These are phyloP conservation scores for Nannochloropsis salina DNA, from an alignment of 108 stramenopile genomes.

Conservation along the genomic window DNA sequence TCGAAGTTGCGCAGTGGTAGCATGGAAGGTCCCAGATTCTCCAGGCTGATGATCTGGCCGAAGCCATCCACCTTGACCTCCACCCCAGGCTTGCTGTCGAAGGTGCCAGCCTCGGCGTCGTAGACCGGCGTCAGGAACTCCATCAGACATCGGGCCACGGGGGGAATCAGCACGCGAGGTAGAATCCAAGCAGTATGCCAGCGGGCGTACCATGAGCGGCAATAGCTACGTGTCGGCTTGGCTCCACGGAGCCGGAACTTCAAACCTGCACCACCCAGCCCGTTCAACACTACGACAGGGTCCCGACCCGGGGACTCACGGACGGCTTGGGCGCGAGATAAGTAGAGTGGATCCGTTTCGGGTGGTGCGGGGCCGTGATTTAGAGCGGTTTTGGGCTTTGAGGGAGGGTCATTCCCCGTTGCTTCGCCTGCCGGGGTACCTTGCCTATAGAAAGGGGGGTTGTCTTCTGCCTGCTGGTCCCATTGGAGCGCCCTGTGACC, in stretches of 20 bases:
- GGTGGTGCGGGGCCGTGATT: background rate
- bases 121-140: background rate
- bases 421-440: background rate
- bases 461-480: background rate
- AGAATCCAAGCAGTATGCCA: background rate
- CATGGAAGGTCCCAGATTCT: background rate
- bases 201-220: background rate
- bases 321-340: background rate
- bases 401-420: background rate
- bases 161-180: background rate
- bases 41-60: background rate
- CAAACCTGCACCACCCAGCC: background rate
- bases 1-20: background rate
- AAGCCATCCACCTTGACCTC: background rate
- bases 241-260: background rate
- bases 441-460: background rate
- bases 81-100: background rate
- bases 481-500: too few species aligned
- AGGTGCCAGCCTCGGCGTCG: background rate
- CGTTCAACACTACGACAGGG: background rate
- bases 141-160: background rate
- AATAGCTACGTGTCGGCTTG: background rate
- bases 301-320: background rate
- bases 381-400: background rate
- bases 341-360: background rate